These are phyloP conservation scores for Primulina huaijiensis DNA, from an alignment of 257 asterid species.

Conservation along the genomic window DNA sequence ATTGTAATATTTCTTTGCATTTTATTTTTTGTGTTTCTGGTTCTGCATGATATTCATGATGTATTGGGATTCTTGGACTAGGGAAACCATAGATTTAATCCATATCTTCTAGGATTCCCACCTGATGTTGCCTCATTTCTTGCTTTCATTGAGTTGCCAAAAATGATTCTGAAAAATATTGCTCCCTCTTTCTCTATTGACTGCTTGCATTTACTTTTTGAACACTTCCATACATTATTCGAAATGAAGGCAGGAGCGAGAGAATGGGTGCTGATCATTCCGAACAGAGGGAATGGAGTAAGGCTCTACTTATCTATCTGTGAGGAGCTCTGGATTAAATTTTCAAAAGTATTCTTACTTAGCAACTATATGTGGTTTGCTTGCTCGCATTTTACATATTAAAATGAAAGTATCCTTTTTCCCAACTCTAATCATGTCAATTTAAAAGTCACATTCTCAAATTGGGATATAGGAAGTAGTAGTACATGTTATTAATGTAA, in stretches of 20 bases:
- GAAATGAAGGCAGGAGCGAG: not conserved
- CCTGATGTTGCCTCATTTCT: not conserved
- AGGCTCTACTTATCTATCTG: not conserved
- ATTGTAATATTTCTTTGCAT: conserved; percentile 11
- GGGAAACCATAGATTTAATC: not conserved
- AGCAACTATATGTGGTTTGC: not conserved
- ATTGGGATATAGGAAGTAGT: not conserved
- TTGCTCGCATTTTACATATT: not conserved
- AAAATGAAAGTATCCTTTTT: no score
- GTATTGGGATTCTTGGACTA: not conserved
- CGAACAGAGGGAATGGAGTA: not conserved
- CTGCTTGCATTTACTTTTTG: not conserved
- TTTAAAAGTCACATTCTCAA: not conserved
- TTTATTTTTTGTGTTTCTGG: conserved; percentile 1
- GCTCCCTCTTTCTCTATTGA: not conserved
- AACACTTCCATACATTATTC: not conserved
- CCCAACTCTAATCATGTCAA: not conserved
- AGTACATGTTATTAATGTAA: conserved; percentile 2
- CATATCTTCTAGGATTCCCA: not conserved
- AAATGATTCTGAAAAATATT: not conserved
- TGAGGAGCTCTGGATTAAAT: not conserved
- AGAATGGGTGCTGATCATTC: not conserved
- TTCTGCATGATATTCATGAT: not conserved
- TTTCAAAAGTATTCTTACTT: not conserved
- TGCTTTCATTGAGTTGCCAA: not conserved